Conservation (phyloP, 208 protist genomes). For the Crithidia sp. region DNA sequence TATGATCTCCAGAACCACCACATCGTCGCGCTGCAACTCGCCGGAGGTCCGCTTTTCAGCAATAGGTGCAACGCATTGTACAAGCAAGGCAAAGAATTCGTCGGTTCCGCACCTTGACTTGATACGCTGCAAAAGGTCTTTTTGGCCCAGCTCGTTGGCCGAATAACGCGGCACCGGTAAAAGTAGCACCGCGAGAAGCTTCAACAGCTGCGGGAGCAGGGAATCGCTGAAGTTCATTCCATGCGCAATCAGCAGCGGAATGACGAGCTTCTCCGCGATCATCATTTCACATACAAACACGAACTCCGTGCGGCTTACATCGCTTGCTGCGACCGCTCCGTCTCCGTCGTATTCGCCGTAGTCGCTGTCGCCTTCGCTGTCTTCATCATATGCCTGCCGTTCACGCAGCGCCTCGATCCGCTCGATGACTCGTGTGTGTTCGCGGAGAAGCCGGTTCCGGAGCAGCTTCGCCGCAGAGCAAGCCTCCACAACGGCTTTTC, state of each 20-base stretch:
- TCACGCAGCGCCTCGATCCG: constrained; percentile 66
- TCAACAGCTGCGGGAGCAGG: constrained; percentile 83
- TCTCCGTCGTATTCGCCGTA: constrained; percentile 36
- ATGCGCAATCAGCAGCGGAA: constrained; percentile 81
- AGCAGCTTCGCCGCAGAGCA: constrained; percentile 80
- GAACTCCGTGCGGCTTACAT: constrained; percentile 62
- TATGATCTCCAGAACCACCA: constrained; percentile 81
- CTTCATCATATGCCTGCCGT: constrained; percentile 61
- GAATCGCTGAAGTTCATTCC: constrained; percentile 71
- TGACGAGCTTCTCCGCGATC: constrained; percentile 79
- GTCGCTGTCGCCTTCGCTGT: constrained; percentile 42
- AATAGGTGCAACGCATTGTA: constrained; percentile 81
- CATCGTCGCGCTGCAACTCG: constrained; percentile 57
- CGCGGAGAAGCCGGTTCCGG: constrained; percentile 74
- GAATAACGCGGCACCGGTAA: constrained; percentile 72
- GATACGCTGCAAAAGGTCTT: constrained; percentile 67
- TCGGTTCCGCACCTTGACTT: constrained; percentile 75
- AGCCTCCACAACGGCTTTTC: constrained; percentile 45
- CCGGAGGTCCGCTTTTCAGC: constrained; percentile 65
- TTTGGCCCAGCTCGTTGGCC: constrained; percentile 55
- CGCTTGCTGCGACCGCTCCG: constrained; percentile 17
- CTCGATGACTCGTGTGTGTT: constrained; percentile 70
- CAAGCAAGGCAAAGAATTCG: constrained; percentile 83
- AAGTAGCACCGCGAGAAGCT: constrained; percentile 72
- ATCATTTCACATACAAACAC: constrained; percentile 81